Conservation (phyloP, 139 green algal genomes). For the Zygnema circumcarinatum region DNA sequence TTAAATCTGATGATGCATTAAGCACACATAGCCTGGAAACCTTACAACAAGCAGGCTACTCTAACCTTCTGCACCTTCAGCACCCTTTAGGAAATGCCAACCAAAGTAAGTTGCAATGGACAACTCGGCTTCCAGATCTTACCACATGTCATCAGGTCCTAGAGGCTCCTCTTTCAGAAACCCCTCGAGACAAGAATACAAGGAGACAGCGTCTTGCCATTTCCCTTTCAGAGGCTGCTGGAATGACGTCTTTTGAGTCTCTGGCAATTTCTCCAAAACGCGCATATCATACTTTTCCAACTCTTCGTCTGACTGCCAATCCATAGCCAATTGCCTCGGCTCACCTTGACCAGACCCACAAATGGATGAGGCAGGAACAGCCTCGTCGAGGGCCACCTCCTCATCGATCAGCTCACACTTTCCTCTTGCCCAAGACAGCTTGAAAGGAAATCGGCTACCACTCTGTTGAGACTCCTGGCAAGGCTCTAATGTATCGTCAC, state of each 20-base stretch:
- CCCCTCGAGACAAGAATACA: conserved; percentile 59
- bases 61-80: too few relatives aligned
- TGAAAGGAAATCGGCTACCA: neutral
- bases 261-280: conserved; percentile 33
- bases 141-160: conserved; percentile 62
- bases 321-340: neutral
- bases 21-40: too few relatives aligned
- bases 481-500: too few relatives aligned
- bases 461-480: neutral
- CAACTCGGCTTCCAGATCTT: too few relatives aligned
- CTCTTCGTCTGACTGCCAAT: conserved; percentile 7
- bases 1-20: too few relatives aligned
- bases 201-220: conserved; percentile 44
- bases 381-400: neutral
- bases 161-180: conserved; percentile 56
- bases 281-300: conserved; percentile 27
- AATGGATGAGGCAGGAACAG: neutral
- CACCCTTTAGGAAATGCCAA: too few relatives aligned
- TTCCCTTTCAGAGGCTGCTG: conserved; percentile 20
- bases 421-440: neutral
- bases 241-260: neutral
- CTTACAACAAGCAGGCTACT: too few relatives aligned
- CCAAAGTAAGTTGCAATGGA: too few relatives aligned
- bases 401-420: neutral
- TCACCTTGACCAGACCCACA: neutral